A percentile compares a stretch with the other conserved stretches of the same genome.
These are phyloP conservation scores for Candida caryicola DNA, from an alignment of 805 yeast species.

Conservation along the genomic window DNA sequence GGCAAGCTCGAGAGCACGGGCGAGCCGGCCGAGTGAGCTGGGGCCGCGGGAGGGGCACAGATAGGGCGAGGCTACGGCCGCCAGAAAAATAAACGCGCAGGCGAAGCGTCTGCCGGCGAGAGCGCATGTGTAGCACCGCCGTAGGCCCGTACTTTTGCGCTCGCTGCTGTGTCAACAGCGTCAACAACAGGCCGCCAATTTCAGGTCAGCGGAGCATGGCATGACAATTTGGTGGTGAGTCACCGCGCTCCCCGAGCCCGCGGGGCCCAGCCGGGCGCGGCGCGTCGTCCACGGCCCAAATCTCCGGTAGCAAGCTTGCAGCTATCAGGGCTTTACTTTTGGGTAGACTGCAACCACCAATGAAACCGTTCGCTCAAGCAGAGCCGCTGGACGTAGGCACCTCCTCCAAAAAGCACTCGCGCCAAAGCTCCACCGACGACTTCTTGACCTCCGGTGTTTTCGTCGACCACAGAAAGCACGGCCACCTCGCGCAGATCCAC, in stretches of 20 bases:
- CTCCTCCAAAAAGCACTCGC: background rate
- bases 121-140: no score
- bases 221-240: no score
- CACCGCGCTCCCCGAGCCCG: no score
- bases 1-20: conserved; percentile 14
- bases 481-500: conserved; percentile 26
- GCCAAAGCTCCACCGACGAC: conserved; percentile 8
- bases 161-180: no score
- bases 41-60: conserved; percentile 2
- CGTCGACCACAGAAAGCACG: conserved; percentile 30
- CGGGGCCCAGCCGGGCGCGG: conserved; percentile 7
- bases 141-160: no score
- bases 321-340: no score
- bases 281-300: no score
- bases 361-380: background rate
- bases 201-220: no score
- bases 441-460: conserved; percentile 16
- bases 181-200: no score
- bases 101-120: background rate
- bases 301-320: no score
- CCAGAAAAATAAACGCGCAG: background rate
- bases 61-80: no score
- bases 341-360: no score
- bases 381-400: background rate
- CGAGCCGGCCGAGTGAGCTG: conserved; percentile 6